Percentiles rank a stretch among this genome's conserved stretches.
phyloP scores from a whole-genome alignment of 1,284 basidiomycete genomes.

The Cutaneotrichosporon cyanovorans region DNA sequence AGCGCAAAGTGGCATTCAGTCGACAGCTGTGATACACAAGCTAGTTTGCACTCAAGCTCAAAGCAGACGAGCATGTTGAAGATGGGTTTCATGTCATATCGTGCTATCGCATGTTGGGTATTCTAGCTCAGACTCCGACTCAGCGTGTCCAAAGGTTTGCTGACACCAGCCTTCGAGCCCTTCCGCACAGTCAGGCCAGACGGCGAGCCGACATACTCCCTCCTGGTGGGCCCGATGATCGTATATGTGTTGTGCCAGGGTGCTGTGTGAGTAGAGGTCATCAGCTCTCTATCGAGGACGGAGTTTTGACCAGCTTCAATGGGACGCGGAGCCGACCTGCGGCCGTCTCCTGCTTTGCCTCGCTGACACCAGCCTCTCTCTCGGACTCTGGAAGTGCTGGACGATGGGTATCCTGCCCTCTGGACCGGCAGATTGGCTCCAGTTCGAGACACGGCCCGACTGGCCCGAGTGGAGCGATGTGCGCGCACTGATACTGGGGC shows the following conservation, averaged over 20 bases:
- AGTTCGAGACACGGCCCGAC: conserved; percentile 64
- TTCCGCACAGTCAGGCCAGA: conserved; percentile 24
- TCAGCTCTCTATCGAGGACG: too few species aligned
- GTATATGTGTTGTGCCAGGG: conserved; percentile 41
- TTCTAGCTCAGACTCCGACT: too few species aligned
- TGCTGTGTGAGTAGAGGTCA: conserved; percentile 31
- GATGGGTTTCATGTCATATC: too few species aligned
- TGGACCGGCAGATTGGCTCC: conserved; percentile 83
- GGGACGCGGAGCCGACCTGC: too few species aligned
- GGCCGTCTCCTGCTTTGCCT: background rate
- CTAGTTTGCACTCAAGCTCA: too few species aligned
- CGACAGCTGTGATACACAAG: too few species aligned
- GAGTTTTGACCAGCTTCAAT: too few species aligned
- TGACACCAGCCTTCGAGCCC: conserved; percentile 41
- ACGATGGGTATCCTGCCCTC: conserved; percentile 81
- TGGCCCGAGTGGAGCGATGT: conserved; percentile 16
- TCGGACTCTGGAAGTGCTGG: conserved; percentile 83
- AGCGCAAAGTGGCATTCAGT: too few species aligned
- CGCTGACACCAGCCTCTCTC: conserved; percentile 50
- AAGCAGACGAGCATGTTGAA: too few species aligned
- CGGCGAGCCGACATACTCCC: conserved; percentile 26
- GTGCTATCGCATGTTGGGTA: too few species aligned
- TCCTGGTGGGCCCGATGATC: conserved; percentile 37
- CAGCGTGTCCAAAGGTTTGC: background rate
- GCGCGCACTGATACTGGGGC: conserved; percentile 9